These are phyloP conservation scores for Suillus hirtellus DNA, from an alignment of 768 basidiomycete genomes.

Conservation along the genomic window DNA sequence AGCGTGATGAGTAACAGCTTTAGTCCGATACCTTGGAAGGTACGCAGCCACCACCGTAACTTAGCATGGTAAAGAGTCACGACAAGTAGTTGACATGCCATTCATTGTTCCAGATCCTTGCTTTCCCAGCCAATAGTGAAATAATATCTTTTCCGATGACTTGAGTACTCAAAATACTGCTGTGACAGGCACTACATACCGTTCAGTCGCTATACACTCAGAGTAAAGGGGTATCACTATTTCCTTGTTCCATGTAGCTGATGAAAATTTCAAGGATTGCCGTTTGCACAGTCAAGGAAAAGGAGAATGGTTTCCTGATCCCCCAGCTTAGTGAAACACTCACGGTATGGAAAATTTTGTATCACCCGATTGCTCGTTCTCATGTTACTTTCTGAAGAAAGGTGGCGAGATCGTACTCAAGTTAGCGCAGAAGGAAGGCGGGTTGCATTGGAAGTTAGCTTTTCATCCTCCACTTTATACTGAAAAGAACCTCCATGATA, in stretches of 20 bases:
- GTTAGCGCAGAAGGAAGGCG: too few species aligned
- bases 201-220: neutral
- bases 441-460: neutral
- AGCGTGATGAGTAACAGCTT: neutral
- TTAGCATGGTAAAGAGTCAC: too few species aligned
- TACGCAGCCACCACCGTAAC: neutral
- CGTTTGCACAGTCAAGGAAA: neutral
- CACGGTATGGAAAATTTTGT: neutral
- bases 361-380: neutral
- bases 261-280: neutral
- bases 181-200: neutral
- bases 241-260: neutral
- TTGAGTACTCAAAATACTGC: neutral
- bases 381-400: neutral
- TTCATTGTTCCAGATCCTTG: neutral
- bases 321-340: neutral
- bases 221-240: neutral
- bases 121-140: neutral
- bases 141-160: neutral
- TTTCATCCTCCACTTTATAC: neutral
- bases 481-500: neutral
- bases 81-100: neutral
- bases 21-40: neutral
- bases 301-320: neutral
- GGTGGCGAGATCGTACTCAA: neutral